Percentiles rank a stretch among this genome's conserved stretches.
Evolutionary conservation across 352 stramenopile species (phyloP).

Genomic region (Aphanomyces cochlioides): DNA sequence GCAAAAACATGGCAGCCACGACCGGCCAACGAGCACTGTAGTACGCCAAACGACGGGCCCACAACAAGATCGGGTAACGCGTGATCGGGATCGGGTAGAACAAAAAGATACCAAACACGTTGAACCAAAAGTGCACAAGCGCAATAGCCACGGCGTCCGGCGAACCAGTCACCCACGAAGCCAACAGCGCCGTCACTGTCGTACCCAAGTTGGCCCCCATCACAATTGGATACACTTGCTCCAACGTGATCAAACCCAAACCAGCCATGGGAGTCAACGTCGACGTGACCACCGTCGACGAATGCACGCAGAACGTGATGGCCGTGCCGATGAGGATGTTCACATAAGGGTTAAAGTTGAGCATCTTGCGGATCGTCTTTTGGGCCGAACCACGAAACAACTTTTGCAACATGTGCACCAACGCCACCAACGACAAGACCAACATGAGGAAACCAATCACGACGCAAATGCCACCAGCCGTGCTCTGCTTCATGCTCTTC

Average conservation of each 20-base stretch:
- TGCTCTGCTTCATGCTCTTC: constrained; percentile 40
- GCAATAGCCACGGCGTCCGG: constrained; percentile 79
- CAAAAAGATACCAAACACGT: constrained; percentile 84
- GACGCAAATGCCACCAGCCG: constrained; percentile 46
- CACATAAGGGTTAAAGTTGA: too few species aligned
- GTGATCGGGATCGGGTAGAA: constrained; percentile 90
- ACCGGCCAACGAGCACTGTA: constrained; percentile 58
- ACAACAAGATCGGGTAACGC: constrained; percentile 66
- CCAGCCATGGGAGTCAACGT: too few species aligned
- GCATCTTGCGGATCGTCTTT: constrained; percentile 46
- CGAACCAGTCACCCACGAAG: constrained; percentile 78
- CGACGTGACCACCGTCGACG: too few species aligned
- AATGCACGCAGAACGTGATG: too few species aligned
- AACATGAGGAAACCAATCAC: constrained; percentile 48
- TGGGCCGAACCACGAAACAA: constrained; percentile 82
- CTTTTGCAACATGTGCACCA: constrained; percentile 55
- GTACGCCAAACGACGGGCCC: constrained; percentile 63
- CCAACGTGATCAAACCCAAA: too few species aligned
- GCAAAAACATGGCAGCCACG: constrained; percentile 49
- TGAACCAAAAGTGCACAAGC: constrained; percentile 91
- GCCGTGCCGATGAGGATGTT: too few species aligned
- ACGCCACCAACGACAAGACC: constrained; percentile 43
- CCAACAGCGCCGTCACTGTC: constrained; percentile 83
- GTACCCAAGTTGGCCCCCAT: constrained; percentile 91
- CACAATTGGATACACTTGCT: constrained; percentile 51